A percentile compares a stretch with the other conserved stretches of the same genome.
Evolutionary conservation across 257 asterid species (phyloP).

Genomic region (Solanum okadae): DNA sequence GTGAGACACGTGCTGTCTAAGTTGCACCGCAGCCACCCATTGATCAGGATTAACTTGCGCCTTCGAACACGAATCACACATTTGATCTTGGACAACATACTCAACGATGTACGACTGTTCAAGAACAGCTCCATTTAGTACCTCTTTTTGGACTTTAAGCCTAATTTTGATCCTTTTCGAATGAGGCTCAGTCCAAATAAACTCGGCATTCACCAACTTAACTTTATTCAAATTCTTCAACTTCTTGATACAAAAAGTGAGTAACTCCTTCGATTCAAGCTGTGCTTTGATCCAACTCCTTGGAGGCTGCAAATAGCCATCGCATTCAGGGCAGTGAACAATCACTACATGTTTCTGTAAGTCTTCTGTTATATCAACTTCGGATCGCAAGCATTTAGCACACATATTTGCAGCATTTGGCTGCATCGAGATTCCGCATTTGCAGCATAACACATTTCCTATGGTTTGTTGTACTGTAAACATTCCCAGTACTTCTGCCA

Average conservation of each 20-base stretch:
- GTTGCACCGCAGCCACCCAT: conserved; percentile 54
- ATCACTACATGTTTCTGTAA: background rate
- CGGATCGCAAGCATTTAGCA: background rate
- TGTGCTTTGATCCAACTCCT: conserved; percentile 1
- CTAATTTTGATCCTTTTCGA: background rate
- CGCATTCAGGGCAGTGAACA: background rate
- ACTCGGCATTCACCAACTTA: background rate
- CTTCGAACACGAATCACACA: conserved; percentile 45
- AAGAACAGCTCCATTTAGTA: conserved; percentile 39
- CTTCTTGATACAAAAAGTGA: background rate
- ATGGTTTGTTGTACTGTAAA: conserved; percentile 16
- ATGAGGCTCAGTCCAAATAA: background rate
- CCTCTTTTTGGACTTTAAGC: conserved; percentile 39
- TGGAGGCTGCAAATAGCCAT: background rate
- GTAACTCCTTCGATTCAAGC: background rate
- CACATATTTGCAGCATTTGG: conserved; percentile 33
- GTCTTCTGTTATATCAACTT: background rate
- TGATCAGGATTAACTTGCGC: conserved; percentile 50
- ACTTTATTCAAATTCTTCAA: background rate
- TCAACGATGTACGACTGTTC: conserved; percentile 34
- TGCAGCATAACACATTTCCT: conserved; percentile 30
- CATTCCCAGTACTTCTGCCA: conserved; percentile 26
- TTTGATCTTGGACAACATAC: conserved; percentile 39
- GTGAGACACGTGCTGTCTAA: conserved; percentile 51
- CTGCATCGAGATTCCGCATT: conserved; percentile 28